phyloP scores from a whole-genome alignment of 2,329 filamentous ascomycete genomes.

The Aspergillus sp. region DNA sequence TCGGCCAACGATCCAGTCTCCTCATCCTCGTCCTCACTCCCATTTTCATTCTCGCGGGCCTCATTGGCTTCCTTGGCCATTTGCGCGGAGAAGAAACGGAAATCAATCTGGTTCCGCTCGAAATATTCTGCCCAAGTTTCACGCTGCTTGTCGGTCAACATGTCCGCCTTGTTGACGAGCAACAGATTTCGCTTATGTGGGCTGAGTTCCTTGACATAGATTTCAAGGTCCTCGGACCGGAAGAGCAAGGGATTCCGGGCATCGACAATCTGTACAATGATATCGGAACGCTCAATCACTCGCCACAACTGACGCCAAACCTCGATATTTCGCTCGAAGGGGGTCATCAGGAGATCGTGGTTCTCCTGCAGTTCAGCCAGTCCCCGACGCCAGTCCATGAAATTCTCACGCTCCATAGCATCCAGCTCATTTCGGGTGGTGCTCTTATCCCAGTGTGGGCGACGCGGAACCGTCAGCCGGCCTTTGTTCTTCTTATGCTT shows the following conservation, averaged over 20 bases:
- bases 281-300: constrained; percentile 93
- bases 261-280: constrained; percentile 98
- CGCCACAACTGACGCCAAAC: constrained; percentile 98
- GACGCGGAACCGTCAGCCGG: constrained; percentile 81
- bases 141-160: constrained; percentile 89
- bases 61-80: constrained; percentile 89
- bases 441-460: constrained; percentile 81
- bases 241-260: constrained; percentile 93
- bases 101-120: constrained; percentile 75
- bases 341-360: constrained; percentile 93
- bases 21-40: constrained; percentile 42
- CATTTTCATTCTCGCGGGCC: constrained; percentile 59
- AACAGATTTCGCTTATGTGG: constrained; percentile 84
- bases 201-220: constrained; percentile 91
- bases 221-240: constrained; percentile 87
- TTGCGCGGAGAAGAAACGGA: constrained; percentile 94
- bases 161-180: constrained; percentile 97
- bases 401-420: constrained; percentile 71
- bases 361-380: constrained; percentile 91
- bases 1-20: constrained; percentile 35
- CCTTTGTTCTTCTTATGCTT: constrained; percentile 82
- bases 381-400: constrained; percentile 85
- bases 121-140: constrained; percentile 85
- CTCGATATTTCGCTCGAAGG: constrained; percentile 94
- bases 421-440: constrained; percentile 86